A percentile compares a stretch with the other conserved stretches of the same genome.
phyloP scores from a whole-genome alignment of 2,329 filamentous ascomycete genomes.

The Epichloe elymi region DNA sequence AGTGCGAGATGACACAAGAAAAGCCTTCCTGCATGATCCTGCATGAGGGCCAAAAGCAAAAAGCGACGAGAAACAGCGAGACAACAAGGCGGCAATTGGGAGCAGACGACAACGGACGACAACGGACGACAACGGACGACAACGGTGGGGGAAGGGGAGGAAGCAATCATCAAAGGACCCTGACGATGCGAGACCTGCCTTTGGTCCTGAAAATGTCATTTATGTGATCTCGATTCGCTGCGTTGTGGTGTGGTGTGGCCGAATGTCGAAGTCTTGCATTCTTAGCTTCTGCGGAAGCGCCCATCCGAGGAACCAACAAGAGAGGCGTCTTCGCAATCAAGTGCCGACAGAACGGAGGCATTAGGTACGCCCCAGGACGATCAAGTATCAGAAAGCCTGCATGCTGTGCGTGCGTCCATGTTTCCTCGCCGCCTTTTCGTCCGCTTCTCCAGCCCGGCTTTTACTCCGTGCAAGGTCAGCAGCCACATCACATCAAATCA shows the following conservation, averaged over 20 bases:
- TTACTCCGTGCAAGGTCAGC: not conserved
- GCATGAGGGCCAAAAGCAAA: not conserved
- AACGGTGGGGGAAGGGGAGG: too few species aligned
- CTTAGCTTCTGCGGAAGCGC: not conserved
- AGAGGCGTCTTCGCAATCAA: not conserved
- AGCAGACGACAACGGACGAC: too few species aligned
- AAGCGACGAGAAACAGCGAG: not conserved
- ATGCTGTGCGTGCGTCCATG: too few species aligned
- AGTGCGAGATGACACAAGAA: not conserved
- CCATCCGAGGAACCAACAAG: not conserved
- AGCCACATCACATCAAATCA: too few species aligned
- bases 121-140: too few species aligned
- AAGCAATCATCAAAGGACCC: not conserved
- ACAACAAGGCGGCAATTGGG: not conserved
- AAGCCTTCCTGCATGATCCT: not conserved
- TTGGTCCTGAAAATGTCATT: not conserved
- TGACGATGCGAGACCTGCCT: not conserved
- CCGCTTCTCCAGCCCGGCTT: not conserved
- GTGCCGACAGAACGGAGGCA: conserved; percentile 1
- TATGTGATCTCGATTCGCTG: not conserved
- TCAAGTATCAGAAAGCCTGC: too few species aligned
- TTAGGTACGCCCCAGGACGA: too few species aligned
- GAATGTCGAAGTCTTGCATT: not conserved
- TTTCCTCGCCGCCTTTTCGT: conserved; percentile 1
- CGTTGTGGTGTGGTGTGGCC: not conserved